Evolutionary conservation across 2,329 filamentous ascomycete species (phyloP).

Genomic region (Colletotrichum trifolii): DNA sequence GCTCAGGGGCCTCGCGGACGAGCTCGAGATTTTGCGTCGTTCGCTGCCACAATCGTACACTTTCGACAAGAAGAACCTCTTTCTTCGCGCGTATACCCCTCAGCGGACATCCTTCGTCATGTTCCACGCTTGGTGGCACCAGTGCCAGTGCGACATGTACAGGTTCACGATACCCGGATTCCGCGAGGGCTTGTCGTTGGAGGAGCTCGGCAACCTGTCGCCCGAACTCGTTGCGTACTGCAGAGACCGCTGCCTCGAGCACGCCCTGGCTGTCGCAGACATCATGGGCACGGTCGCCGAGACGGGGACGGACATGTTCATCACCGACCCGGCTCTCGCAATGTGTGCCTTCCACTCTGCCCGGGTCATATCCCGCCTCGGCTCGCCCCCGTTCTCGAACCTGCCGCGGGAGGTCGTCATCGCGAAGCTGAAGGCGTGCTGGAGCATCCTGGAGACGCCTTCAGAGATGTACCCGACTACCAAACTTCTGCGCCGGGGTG

Average conservation of each 20-base stretch:
- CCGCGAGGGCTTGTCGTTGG: constrained; percentile 18
- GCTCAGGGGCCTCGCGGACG: constrained; percentile 20
- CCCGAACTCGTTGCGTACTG: constrained; percentile 16
- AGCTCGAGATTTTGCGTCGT: constrained; percentile 28
- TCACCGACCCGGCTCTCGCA: constrained; percentile 26
- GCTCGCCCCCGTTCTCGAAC: constrained; percentile 12
- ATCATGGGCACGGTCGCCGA: constrained; percentile 18
- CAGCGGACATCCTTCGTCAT: constrained; percentile 40
- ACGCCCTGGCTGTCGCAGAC: constrained; percentile 26
- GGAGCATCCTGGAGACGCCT: constrained; percentile 15
- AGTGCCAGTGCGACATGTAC: constrained; percentile 41
- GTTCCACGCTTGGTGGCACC: constrained; percentile 43
- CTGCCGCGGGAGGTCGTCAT: constrained; percentile 7
- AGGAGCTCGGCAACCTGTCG: constrained; percentile 10
- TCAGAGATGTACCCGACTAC: constrained; percentile 29
- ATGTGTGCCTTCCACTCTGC: constrained; percentile 35
- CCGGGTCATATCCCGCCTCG: constrained; percentile 28
- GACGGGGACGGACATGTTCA: constrained; percentile 27
- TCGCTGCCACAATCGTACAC: constrained; percentile 34
- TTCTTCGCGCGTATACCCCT: constrained; percentile 38
- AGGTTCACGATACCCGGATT: constrained; percentile 39
- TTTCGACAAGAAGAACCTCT: constrained; percentile 38
- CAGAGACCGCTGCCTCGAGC: constrained; percentile 23
- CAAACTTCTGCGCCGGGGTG: constrained; percentile 18
- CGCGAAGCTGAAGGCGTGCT: constrained; percentile 19